Base-by-base conservation (phyloP, 768 basidiomycete species). In the Glaciozyma antarctica region DNA sequence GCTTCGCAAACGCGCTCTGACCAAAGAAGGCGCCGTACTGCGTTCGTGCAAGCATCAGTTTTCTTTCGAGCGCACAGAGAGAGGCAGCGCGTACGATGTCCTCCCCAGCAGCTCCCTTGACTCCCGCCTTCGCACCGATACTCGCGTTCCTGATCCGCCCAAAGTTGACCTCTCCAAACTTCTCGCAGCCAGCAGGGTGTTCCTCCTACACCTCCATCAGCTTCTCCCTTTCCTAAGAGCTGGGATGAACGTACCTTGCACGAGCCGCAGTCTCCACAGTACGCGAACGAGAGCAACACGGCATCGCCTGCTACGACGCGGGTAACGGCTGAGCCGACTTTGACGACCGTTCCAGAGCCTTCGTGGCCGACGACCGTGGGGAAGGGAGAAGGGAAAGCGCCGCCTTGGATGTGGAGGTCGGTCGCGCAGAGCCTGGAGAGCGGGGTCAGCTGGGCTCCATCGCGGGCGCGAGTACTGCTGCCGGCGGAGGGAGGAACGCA, bases 1-100 rank as follows among this genome's bases (percentile, higher is more conserved):
- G 71, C 22, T 65, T 61, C 3, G 64, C 72, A 34, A 73, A 62
- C 10, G 68, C 48, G 7, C 63, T 65, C 45, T 74, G 73, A 8
- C 73, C 73, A 52, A 74, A 74, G 66, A 74, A 74, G 34, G 65
- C 60, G 8, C 63, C 71, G 59, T 61, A 67, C 71, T 68, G 43
- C 44, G 44, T n/a, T 9, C 4, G 13, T 16, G 22, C 19, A 55
- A 22, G 1, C 6, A 12, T 21, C 8, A 10, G 38, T 8, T 10
- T 2, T 2, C 4, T 3, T 24, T 38, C 8, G 15, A 22, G 32
- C 7, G 28, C 26, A n/a, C 24, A 22, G 24, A 41, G 7, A n/a
- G 28, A 19, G 13, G 17, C 15, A 30, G 28, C 24, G 67, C 63
- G 53, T 38, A 47, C 60, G 5, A 69, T 59, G 3, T 66, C 62